These are phyloP conservation scores for Hyphodiscus sp. DNA, from an alignment of 2,329 filamentous ascomycete genomes.

Conservation along the genomic window DNA sequence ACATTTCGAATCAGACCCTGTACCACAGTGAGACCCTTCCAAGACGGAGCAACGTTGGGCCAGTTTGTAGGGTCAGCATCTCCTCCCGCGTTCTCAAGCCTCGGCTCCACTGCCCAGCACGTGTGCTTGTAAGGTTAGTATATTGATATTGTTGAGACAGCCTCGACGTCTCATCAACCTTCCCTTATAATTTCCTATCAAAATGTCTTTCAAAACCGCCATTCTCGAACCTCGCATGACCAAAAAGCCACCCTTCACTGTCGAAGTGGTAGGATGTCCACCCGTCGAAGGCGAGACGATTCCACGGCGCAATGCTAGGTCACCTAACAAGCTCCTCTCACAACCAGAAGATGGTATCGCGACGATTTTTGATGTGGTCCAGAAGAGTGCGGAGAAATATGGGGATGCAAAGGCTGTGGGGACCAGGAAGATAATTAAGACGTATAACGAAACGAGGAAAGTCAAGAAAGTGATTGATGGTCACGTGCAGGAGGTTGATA, in stretches of 20 bases:
- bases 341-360: constrained; percentile 38
- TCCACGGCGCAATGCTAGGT: constrained; percentile 42
- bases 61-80: too few relatives aligned
- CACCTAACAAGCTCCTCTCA: constrained; percentile 8
- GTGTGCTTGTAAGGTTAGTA: neutral
- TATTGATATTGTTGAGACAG: neutral
- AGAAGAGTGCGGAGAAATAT: constrained; percentile 55
- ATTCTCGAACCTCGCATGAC: constrained; percentile 16
- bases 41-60: too few relatives aligned
- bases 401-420: constrained; percentile 59
- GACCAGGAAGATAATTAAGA: constrained; percentile 63
- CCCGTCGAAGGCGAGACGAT: constrained; percentile 62
- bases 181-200: neutral
- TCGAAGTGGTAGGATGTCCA: constrained; percentile 50
- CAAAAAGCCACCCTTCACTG: constrained; percentile 48
- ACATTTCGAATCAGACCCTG: too few relatives aligned
- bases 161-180: neutral
- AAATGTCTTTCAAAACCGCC: constrained; percentile 12
- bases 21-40: too few relatives aligned
- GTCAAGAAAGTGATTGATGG: constrained; percentile 81
- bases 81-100: too few relatives aligned
- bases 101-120: neutral
- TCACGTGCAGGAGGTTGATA: constrained; percentile 69
- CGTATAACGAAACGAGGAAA: constrained; percentile 77
- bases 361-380: constrained; percentile 63